phyloP scores from a whole-genome alignment of 2,329 filamentous ascomycete species.

The Ampelomyces quisqualis region DNA sequence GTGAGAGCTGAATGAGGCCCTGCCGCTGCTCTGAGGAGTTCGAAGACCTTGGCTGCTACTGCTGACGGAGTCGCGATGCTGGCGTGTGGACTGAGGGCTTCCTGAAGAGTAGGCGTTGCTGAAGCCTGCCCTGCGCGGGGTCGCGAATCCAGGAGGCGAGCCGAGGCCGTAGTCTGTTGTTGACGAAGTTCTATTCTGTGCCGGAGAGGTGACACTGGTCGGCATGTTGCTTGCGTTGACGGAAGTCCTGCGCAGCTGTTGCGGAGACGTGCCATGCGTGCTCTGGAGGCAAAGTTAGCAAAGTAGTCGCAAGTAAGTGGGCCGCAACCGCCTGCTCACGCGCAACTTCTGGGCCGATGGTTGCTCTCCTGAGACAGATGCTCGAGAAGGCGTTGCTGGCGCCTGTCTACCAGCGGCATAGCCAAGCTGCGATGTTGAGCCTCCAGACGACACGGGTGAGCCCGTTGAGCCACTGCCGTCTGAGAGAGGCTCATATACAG shows the following conservation, averaged over 20 bases:
- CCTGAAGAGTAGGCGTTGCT: neutral
- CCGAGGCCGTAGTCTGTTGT: slow-evolving; percentile 1
- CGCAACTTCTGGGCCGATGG: slow-evolving; percentile 7
- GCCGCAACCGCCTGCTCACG: slow-evolving; percentile 8
- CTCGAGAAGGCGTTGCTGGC: slow-evolving; percentile 3
- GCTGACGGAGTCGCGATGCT: slow-evolving; percentile 7
- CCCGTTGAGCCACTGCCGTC: slow-evolving; percentile 13
- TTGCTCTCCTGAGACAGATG: neutral
- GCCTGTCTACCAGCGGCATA: neutral
- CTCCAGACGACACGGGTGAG: slow-evolving; percentile 12
- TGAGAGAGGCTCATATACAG: slow-evolving; percentile 5
- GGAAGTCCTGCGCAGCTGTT: slow-evolving; percentile 4
- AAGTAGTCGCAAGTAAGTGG: neutral
- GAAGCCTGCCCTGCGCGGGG: neutral
- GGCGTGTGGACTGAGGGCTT: neutral
- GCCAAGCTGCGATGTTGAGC: slow-evolving; percentile 10
- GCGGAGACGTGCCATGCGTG: slow-evolving; percentile 4
- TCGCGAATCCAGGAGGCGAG: slow-evolving; percentile 8
- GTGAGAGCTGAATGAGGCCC: slow-evolving; percentile 6
- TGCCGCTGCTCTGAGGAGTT: too few relatives aligned
- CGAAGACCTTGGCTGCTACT: too few relatives aligned
- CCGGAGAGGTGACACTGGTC: slow-evolving; percentile 2
- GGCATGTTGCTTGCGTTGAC: neutral
- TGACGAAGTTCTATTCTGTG: neutral
- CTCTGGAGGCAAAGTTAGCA: neutral